Conservation (phyloP, 2,329 filamentous ascomycete genomes). For the Aspergillus ochraceus region DNA sequence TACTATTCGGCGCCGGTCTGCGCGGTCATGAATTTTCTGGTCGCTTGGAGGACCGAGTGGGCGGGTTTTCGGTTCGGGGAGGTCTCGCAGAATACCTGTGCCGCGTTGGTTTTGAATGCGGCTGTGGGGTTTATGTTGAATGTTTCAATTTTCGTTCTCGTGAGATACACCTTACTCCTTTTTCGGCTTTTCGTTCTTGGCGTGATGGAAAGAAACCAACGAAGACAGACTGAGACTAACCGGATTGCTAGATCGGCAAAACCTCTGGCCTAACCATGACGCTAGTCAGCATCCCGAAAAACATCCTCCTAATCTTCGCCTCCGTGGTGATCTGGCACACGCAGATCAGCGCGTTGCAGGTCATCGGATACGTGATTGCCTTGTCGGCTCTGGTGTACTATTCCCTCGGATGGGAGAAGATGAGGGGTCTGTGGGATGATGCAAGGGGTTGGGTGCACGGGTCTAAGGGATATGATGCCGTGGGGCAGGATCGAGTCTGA, state of each 20-base stretch:
- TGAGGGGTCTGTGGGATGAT: slow-evolving; percentile 36
- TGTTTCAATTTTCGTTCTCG: slow-evolving; percentile 76
- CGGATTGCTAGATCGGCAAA: slow-evolving; percentile 67
- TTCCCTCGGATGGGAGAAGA: slow-evolving; percentile 67
- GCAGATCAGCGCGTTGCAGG: slow-evolving; percentile 66
- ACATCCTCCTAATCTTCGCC: slow-evolving; percentile 72
- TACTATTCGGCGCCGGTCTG: slow-evolving; percentile 86
- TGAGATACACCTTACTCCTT: slow-evolving; percentile 46
- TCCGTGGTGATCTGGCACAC: slow-evolving; percentile 76
- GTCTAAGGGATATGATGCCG: background rate
- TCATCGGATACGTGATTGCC: slow-evolving; percentile 73
- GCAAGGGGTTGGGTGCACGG: background rate
- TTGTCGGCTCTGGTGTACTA: slow-evolving; percentile 62
- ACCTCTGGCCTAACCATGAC: slow-evolving; percentile 81
- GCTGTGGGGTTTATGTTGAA: slow-evolving; percentile 75
- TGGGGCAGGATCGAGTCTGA: background rate
- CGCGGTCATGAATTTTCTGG: slow-evolving; percentile 70
- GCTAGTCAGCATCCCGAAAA: slow-evolving; percentile 79
- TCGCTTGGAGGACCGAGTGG: slow-evolving; percentile 66
- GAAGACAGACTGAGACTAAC: too few species aligned
- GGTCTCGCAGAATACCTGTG: slow-evolving; percentile 29
- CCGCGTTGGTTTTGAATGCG: slow-evolving; percentile 68
- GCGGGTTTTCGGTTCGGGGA: slow-evolving; percentile 44
- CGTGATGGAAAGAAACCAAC: too few species aligned
- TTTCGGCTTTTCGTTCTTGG: too few species aligned